Evolutionary conservation across 129 eudicot genomes (phyloP).

Genomic region (Tagetes erecta): DNA sequence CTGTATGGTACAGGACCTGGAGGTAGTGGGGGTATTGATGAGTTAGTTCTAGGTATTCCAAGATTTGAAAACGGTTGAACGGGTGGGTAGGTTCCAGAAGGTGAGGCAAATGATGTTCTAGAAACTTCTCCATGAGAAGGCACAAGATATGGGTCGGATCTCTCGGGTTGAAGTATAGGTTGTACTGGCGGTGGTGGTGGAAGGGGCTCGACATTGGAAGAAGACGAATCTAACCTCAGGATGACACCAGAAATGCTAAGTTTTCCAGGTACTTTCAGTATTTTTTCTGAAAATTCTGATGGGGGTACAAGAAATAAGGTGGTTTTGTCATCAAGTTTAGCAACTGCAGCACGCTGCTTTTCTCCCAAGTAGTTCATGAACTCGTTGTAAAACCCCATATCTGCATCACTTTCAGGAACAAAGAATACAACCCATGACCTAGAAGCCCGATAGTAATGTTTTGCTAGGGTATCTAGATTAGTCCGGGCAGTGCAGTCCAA

Average conservation of each 20-base stretch:
- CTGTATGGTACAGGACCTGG: conserved; percentile 36
- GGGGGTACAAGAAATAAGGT: conserved; percentile 96
- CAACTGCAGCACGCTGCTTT: conserved; percentile 87
- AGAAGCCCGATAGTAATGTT: conserved; percentile 82
- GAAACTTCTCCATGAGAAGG: conserved; percentile 44
- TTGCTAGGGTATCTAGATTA: conserved; percentile 82
- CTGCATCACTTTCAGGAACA: conserved; percentile 79
- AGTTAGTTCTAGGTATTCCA: conserved; percentile 42
- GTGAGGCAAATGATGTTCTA: conserved; percentile 52
- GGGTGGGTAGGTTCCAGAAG: conserved; percentile 38
- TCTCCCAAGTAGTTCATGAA: conserved; percentile 83
- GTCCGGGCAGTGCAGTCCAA: conserved; percentile 94
- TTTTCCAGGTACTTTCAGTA: conserved; percentile 83
- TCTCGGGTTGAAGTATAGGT: conserved; percentile 41
- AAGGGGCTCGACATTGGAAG: conserved; percentile 46
- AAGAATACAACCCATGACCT: conserved; percentile 82
- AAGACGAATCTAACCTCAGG: conserved; percentile 62
- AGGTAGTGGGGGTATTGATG: conserved; percentile 38
- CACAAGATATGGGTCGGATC: conserved; percentile 33
- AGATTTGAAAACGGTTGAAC: conserved; percentile 33
- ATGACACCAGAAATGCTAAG: conserved; percentile 87
- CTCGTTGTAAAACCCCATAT: conserved; percentile 79
- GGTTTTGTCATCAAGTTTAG: conserved; percentile 74
- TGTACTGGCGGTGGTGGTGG: conserved; percentile 37
- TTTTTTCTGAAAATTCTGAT: conserved; percentile 86